These are phyloP conservation scores for Colletotrichum cereale DNA, from an alignment of 2,329 filamentous ascomycete genomes.

Conservation along the genomic window DNA sequence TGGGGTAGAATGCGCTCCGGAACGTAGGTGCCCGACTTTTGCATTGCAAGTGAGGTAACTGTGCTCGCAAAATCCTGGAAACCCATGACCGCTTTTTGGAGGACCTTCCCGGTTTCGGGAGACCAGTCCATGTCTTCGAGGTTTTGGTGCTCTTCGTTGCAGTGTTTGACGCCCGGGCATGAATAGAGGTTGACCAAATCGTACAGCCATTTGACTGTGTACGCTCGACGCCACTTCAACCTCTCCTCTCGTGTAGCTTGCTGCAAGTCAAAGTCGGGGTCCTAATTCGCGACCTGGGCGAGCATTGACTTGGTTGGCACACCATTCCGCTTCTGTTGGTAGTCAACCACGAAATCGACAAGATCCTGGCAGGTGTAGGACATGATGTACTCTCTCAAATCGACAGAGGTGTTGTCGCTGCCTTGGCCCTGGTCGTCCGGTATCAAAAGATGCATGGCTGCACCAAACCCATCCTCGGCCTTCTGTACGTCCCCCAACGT, in stretches of 20 bases:
- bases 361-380: slow-evolving; percentile 57
- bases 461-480: slow-evolving; percentile 45
- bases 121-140: slow-evolving; percentile 21
- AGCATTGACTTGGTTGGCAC: slow-evolving; percentile 61
- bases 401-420: slow-evolving; percentile 45
- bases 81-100: slow-evolving; percentile 54
- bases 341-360: slow-evolving; percentile 60
- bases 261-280: slow-evolving; percentile 55
- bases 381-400: slow-evolving; percentile 59
- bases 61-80: slow-evolving; percentile 59
- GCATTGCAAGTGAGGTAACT: slow-evolving; percentile 60
- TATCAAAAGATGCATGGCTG: slow-evolving; percentile 27
- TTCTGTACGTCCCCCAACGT: slow-evolving; percentile 53
- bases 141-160: slow-evolving; percentile 50
- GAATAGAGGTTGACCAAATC: slow-evolving; percentile 62
- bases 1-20: slow-evolving; percentile 57
- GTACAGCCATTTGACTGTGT: slow-evolving; percentile 66
- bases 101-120: not conserved
- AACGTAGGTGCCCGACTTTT: slow-evolving; percentile 55
- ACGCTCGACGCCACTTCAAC: slow-evolving; percentile 59
- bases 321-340: slow-evolving; percentile 57
- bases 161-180: slow-evolving; percentile 52
- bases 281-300: slow-evolving; percentile 54
- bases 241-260: slow-evolving; percentile 54
- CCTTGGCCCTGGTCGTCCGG: slow-evolving; percentile 2